A percentile compares a stretch with the other conserved stretches of the same genome.
Evolutionary conservation across 2,329 filamentous ascomycete genomes (phyloP).

Genomic region (Sclerotinia sclerotiorum): DNA sequence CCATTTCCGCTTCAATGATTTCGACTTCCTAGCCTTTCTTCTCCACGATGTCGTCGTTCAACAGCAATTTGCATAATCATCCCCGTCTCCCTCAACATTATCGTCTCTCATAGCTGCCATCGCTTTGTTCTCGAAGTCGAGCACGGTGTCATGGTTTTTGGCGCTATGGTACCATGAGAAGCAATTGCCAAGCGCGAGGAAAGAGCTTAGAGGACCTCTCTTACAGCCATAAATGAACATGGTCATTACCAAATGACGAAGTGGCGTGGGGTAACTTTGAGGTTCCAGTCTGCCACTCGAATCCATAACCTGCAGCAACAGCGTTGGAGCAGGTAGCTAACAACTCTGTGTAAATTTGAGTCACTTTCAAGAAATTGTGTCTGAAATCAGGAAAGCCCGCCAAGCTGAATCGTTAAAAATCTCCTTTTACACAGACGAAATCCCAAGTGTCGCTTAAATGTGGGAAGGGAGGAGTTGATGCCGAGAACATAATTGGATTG

Average conservation of each 20-base stretch:
- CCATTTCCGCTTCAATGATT: neutral
- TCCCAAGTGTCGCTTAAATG: constrained; percentile 8
- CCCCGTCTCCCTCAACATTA: neutral
- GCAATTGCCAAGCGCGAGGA: neutral
- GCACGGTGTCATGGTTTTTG: neutral
- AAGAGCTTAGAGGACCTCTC: neutral
- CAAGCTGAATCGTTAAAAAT: neutral
- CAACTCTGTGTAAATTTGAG: neutral
- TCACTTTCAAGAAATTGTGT: neutral
- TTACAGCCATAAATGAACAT: constrained; percentile 7
- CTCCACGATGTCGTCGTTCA: neutral
- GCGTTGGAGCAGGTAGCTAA: constrained; percentile 3
- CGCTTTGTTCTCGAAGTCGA: constrained; percentile 6
- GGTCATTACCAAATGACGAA: neutral
- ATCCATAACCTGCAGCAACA: neutral
- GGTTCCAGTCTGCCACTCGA: constrained; percentile 9
- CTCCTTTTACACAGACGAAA: neutral
- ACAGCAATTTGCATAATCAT: neutral
- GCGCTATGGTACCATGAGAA: neutral
- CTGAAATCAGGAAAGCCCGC: neutral
- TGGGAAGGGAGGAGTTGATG: neutral
- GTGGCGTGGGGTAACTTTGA: neutral
- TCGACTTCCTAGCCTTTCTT: neutral
- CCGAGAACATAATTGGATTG: neutral
- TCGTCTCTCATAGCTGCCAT: neutral